These are phyloP conservation scores for Salix udensis DNA, from an alignment of 345 rosid genomes.

Conservation along the genomic window DNA sequence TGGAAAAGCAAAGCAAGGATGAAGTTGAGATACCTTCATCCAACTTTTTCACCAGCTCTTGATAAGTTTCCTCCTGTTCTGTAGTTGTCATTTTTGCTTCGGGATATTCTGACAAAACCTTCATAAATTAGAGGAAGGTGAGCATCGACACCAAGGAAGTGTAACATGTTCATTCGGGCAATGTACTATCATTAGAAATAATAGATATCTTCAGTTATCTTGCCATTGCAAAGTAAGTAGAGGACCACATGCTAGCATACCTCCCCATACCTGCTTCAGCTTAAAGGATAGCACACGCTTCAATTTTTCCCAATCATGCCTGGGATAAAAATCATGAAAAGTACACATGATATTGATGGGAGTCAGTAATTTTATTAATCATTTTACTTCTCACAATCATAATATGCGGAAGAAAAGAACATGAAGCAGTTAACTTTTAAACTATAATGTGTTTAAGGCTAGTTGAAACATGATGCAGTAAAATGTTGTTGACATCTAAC, in stretches of 20 bases:
- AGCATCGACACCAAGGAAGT: constrained; percentile 9
- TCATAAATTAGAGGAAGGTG: constrained; percentile 25
- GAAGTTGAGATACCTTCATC: constrained; percentile 56
- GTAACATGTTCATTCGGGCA: not conserved
- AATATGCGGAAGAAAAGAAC: not conserved
- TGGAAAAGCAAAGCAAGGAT: constrained; percentile 2
- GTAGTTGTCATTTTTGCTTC: constrained; percentile 64
- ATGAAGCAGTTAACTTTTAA: not conserved
- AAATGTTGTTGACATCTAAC: not conserved
- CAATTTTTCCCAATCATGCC: constrained; percentile 87
- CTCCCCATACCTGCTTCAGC: constrained; percentile 97
- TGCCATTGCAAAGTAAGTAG: constrained; percentile 3
- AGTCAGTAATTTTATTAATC: not conserved
- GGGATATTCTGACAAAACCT: constrained; percentile 83
- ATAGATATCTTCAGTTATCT: not conserved
- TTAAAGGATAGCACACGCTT: constrained; percentile 67
- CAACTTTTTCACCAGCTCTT: constrained; percentile 55
- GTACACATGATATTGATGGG: not conserved
- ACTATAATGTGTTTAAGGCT: not conserved
- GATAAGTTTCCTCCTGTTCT: constrained; percentile 63
- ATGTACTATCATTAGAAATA: constrained; percentile 6
- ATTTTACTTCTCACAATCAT: not conserved
- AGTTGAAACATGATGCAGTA: not conserved
- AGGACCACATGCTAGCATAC: constrained; percentile 44
- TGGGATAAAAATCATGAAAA: constrained; percentile 22